Base-by-base conservation (phyloP, 257 asterid genomes). In the Forsythia viridissima region DNA sequence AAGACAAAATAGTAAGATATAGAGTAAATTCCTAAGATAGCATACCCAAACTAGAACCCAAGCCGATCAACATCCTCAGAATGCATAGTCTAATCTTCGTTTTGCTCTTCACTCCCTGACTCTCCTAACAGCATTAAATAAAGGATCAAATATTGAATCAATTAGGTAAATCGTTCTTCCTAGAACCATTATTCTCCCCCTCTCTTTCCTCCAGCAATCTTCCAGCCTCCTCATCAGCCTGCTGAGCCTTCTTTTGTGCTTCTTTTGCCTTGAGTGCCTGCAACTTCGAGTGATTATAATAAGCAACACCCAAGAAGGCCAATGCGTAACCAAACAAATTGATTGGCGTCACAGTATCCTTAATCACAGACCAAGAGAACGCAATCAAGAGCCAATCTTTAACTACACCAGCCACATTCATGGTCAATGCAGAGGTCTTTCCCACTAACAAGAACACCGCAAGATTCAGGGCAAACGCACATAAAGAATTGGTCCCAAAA, bases 321-420 rank as follows among this genome's bases (percentile, higher is more conserved):
- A 89, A 48, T 0, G 74, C 91, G 44, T 91, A 91, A 0, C 96
- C 96, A 68, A 89, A 52, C 87, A 91, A 77, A 76, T 91, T 91
- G 52, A 88, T 55, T 2, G 91, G 87, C 0, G 96, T 91, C 13
- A 91, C 92, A 0, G 93, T 90, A 73, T 91, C 96, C 87, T 89
- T 91, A 30, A 91, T 91, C 81, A 91, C 96, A 3, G 96, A 89
- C 95, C 96, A 91, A 0, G 96, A 91, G 39, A 91, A 89, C 0
- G 89, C 93, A 74, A 91, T 91, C 87, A 91, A 77, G 61, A 90
- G 79, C 96, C 96, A 91, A 70, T 91, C 96, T 80, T 91, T 91
- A 5, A 91, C 96, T 69, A 91, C 93, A 10, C 96, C 93, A 51
- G 96, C 96, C 61, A 91, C 96, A 74, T 91, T 91, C 96, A 89